Evolutionary conservation across 1,139 yeast genomes (phyloP).

Genomic region (Yamadazyma kanchanaburiensis): DNA sequence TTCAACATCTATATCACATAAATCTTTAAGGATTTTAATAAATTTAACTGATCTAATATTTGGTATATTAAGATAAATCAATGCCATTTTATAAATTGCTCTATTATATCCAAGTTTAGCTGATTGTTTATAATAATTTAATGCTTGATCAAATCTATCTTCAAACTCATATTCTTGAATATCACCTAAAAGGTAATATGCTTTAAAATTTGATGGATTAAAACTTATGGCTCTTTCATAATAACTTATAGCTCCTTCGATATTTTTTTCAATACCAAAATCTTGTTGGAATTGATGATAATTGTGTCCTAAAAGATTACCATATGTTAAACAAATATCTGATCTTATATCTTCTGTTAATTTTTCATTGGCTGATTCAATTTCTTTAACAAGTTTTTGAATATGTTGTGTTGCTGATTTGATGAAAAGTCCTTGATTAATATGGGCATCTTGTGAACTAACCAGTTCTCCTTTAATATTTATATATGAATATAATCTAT

Average conservation of each 20-base stretch:
- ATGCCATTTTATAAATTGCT: constrained; percentile 42
- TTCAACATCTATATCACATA: constrained; percentile 34
- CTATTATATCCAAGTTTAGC: constrained; percentile 44
- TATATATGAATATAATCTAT: constrained; percentile 37
- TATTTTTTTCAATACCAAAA: constrained; percentile 32
- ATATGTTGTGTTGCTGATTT: constrained; percentile 42
- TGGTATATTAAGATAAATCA: constrained; percentile 36
- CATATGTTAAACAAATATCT: constrained; percentile 36
- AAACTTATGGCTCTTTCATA: constrained; percentile 32
- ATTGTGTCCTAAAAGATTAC: constrained; percentile 38
- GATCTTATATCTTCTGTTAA: constrained; percentile 22
- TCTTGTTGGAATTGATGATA: constrained; percentile 34
- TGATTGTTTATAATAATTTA: constrained; percentile 33
- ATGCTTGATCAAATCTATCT: constrained; percentile 30
- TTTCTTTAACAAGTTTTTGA: constrained; percentile 34
- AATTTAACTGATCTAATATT: constrained; percentile 32
- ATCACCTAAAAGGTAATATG: constrained; percentile 41
- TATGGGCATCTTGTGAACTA: constrained; percentile 25
- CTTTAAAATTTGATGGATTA: constrained; percentile 31
- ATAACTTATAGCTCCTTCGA: constrained; percentile 27
- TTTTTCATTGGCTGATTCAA: constrained; percentile 19
- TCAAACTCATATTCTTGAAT: constrained; percentile 33
- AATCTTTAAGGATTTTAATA: constrained; percentile 35
- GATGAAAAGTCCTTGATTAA: constrained; percentile 35
- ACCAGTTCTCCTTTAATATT: constrained; percentile 45